These are phyloP conservation scores for Pharus latifolius DNA, from an alignment of 176 grass and related monocot species.

Conservation along the genomic window DNA sequence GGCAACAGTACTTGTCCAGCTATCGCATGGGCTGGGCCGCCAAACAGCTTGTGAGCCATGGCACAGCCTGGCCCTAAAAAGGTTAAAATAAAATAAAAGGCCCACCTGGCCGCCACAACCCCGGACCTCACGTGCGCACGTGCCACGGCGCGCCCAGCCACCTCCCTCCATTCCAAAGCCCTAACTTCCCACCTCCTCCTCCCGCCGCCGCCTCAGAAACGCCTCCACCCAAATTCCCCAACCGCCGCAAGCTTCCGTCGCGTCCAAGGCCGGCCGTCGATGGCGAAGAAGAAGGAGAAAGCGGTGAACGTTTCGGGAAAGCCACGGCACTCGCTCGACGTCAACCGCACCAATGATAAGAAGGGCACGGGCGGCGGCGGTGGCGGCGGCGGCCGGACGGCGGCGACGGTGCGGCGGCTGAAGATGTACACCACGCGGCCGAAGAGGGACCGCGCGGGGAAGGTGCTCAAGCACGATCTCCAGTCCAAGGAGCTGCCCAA, in stretches of 20 bases:
- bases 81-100: too few relatives aligned
- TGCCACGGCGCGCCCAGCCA: not conserved
- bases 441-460: constrained; percentile 52
- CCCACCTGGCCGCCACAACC: too few relatives aligned
- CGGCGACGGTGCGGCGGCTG: constrained; percentile 68
- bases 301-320: constrained; percentile 81
- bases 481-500: constrained; percentile 87
- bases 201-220: not conserved
- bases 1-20: too few relatives aligned
- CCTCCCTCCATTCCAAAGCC: constrained; percentile 7
- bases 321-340: constrained; percentile 84
- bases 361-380: constrained; percentile 31
- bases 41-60: too few relatives aligned
- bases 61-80: not conserved
- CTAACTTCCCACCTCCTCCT: constrained; percentile 14
- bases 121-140: not conserved
- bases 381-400: constrained; percentile 48
- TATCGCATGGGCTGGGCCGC: too few relatives aligned
- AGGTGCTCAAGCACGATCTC: constrained; percentile 53
- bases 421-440: constrained; percentile 71
- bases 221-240: too few relatives aligned
- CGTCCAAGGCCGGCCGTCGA: too few relatives aligned
- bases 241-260: too few relatives aligned
- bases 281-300: constrained; percentile 87
- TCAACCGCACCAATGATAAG: constrained; percentile 86